Evolutionary conservation across 768 basidiomycete genomes (phyloP).

Genomic region (Clitopilus passeckerianus): DNA sequence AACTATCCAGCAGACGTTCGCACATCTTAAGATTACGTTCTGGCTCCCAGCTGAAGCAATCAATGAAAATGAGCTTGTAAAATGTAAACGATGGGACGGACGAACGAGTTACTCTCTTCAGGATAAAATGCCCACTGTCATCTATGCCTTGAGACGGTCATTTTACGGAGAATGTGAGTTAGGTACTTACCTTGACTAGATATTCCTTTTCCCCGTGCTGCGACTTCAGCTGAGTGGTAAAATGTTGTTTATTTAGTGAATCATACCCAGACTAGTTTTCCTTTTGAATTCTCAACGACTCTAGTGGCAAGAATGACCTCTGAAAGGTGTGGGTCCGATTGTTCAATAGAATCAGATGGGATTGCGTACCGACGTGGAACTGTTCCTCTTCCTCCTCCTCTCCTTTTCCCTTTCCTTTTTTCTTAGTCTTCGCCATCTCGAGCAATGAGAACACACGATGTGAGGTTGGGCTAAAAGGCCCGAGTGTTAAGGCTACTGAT

Average conservation of each 20-base stretch:
- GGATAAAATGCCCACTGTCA: slow-evolving; percentile 64
- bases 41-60: slow-evolving; percentile 66
- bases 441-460: no score
- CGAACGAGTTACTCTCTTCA: slow-evolving; percentile 52
- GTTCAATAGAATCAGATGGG: neutral
- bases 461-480: neutral
- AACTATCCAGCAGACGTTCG: slow-evolving; percentile 52
- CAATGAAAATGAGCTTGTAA: neutral
- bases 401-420: neutral
- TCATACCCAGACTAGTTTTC: neutral
- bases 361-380: neutral
- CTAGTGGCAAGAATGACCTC: neutral
- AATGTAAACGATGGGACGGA: neutral
- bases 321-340: neutral
- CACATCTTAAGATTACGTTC: slow-evolving; percentile 52
- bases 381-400: neutral
- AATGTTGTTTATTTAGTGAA: neutral
- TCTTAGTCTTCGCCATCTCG: neutral
- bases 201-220: slow-evolving; percentile 45
- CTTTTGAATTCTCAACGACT: neutral
- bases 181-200: slow-evolving; percentile 50
- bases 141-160: neutral
- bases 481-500: neutral
- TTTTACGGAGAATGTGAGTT: neutral
- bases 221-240: neutral